A percentile compares a stretch with the other conserved stretches of the same genome.
These are phyloP conservation scores for Leccinum variicolor DNA, from an alignment of 768 basidiomycete species.

Conservation along the genomic window DNA sequence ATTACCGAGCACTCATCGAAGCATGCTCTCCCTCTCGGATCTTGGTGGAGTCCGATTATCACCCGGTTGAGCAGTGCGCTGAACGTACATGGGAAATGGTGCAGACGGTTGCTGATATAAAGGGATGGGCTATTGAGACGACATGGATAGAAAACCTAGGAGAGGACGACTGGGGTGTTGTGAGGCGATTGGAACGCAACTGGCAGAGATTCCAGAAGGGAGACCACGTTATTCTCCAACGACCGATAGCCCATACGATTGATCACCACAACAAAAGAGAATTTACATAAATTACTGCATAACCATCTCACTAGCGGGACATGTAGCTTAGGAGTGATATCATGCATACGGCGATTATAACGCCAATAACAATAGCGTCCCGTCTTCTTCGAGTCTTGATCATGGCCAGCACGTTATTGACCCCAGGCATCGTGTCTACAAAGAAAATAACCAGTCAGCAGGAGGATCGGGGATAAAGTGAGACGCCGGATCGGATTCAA, in stretches of 20 bases:
- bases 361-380: slow-evolving; percentile 86
- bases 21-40: slow-evolving; percentile 63
- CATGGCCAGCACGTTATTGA: slow-evolving; percentile 87
- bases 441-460: not conserved
- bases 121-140: slow-evolving; percentile 72
- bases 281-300: slow-evolving; percentile 1
- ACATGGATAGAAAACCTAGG: slow-evolving; percentile 44
- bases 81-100: slow-evolving; percentile 77
- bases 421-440: slow-evolving; percentile 86
- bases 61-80: slow-evolving; percentile 58
- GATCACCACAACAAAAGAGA: not conserved
- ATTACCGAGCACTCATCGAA: slow-evolving; percentile 61
- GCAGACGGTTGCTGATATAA: slow-evolving; percentile 64
- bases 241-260: not conserved
- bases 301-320: slow-evolving; percentile 21
- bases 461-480: not conserved
- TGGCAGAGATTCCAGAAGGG: slow-evolving; percentile 62
- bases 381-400: slow-evolving; percentile 87
- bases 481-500: too few relatives aligned
- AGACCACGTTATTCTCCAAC: slow-evolving; percentile 31
- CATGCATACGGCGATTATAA: slow-evolving; percentile 82
- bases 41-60: slow-evolving; percentile 84
- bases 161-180: slow-evolving; percentile 53
- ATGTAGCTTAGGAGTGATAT: slow-evolving; percentile 57
- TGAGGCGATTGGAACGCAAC: slow-evolving; percentile 65